Evolutionary conservation across 2,329 filamentous ascomycete species (phyloP).

Genomic region (Xylariaceae sp.): DNA sequence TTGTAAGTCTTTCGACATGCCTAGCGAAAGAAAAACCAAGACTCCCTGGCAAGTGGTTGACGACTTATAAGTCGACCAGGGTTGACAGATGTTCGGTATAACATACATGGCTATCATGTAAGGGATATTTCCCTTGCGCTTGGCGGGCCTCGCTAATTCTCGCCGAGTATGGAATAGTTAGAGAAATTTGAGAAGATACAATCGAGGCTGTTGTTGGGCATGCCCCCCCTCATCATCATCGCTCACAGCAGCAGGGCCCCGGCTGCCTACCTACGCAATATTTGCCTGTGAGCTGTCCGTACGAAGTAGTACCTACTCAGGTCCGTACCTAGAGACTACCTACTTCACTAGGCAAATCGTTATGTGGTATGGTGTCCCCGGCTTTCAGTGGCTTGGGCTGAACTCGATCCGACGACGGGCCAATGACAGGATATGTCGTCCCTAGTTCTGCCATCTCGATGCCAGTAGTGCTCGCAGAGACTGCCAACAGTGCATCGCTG

Average conservation of each 20-base stretch:
- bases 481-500: too few relatives aligned
- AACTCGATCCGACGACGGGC: background rate
- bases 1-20: too few relatives aligned
- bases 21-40: too few relatives aligned
- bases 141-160: constrained; percentile 27
- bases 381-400: background rate
- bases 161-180: constrained; percentile 26
- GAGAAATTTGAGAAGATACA: constrained; percentile 20
- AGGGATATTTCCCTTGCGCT: constrained; percentile 1
- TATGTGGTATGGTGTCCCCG: background rate
- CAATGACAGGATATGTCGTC: background rate
- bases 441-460: background rate
- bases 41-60: too few relatives aligned
- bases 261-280: background rate
- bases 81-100: background rate
- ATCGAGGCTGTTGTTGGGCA: constrained; percentile 12
- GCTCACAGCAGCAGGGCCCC: too few relatives aligned
- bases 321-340: too few relatives aligned
- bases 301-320: too few relatives aligned
- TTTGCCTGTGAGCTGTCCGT: background rate
- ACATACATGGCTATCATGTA: background rate
- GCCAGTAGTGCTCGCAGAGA: too few relatives aligned
- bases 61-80: background rate
- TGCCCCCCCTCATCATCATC: too few relatives aligned
- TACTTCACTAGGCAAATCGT: background rate